Conservation (phyloP, 164 flowering plant species). For the Warburgia ugandensis region DNA sequence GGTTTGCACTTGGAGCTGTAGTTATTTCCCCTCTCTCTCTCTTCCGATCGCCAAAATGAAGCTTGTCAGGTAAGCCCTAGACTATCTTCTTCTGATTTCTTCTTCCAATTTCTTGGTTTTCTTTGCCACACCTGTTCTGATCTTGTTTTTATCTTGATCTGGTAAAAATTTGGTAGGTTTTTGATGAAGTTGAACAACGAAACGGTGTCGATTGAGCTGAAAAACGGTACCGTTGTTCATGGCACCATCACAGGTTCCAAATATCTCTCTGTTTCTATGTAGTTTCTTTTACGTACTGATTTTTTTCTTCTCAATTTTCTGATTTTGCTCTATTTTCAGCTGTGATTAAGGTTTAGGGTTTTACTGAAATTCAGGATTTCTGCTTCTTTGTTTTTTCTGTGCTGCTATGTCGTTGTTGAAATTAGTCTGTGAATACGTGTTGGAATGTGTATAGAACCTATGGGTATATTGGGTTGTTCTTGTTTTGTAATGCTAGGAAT, state of each 20-base stretch:
- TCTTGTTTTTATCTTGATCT: neutral
- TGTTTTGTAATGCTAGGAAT: no score
- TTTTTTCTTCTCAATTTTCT: no score
- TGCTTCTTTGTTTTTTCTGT: no score
- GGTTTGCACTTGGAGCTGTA: conserved; percentile 5
- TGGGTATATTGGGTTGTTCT: no score
- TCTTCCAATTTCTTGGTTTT: no score
- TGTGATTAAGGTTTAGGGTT: no score
- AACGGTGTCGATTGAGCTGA: conserved; percentile 93
- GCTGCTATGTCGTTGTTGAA: no score
- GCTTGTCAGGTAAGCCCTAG: conserved; percentile 85
- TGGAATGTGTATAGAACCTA: no score
- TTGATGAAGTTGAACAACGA: conserved; percentile 97
- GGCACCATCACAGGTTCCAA: conserved; percentile 82
- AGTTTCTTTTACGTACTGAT: neutral
- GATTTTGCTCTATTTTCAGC: no score
- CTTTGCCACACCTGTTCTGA: neutral
- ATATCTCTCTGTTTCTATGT: neutral
- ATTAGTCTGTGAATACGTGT: no score
- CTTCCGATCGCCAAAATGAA: conserved; percentile 33
- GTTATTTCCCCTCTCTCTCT: neutral
- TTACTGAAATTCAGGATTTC: no score
- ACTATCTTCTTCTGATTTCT: no score
- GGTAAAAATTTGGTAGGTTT: conserved; percentile 54
- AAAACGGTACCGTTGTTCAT: conserved; percentile 89